Evolutionary conservation across 2,329 filamentous ascomycete genomes (phyloP), one percentile per base, ranked within the genome.

Genomic region (Tolypocladium tundrense): DNA sequence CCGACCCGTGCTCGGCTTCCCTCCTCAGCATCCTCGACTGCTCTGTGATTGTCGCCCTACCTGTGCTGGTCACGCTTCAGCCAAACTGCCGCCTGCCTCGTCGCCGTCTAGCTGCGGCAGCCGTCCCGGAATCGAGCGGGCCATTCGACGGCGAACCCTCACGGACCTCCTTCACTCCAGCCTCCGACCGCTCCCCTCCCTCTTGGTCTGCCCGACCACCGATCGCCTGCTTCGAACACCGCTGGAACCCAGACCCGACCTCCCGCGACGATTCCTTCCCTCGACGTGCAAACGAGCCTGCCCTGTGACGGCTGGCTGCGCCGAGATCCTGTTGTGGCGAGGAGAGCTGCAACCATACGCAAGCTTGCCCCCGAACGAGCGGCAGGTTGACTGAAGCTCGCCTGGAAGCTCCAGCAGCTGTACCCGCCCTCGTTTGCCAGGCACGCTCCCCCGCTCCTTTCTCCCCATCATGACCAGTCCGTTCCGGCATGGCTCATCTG

Each of bases 401-500:
- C 37, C 35, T 52, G 42, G 57, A 57, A 61, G 62, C 62, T 64
- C 58, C 57, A 58, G 61, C 55, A 58, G 56, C 57, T 56, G 56
- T 58, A 48, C 50, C 40, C 35, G 54, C 50, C 48, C 54, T 60
- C 60, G 56, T 54, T 58, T 60, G 51, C 57, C 59, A 62, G 60
- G 60, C 61, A 60, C 61, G 59, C 61, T 57, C 42, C 53, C 55
- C 40, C 55, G 37, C 24, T 40, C 42, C 41, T 33, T n/a, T 14
- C 24, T 31, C 42, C 53, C 59, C 40, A 58, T 31, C 55, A 62
- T 62, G 59, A 52, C 59, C 57, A 60, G 54, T 61, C 63, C 64
- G 60, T 62, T 63, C 37, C 61, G 62, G 60, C 61, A 62, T 64
- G 64, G 63, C 61, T 65, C 64, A 64, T 64, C 61, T 62, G 63